Evolutionary conservation across 2,329 filamentous ascomycete genomes (phyloP).

Genomic region (Pyrenochaeta sp.): DNA sequence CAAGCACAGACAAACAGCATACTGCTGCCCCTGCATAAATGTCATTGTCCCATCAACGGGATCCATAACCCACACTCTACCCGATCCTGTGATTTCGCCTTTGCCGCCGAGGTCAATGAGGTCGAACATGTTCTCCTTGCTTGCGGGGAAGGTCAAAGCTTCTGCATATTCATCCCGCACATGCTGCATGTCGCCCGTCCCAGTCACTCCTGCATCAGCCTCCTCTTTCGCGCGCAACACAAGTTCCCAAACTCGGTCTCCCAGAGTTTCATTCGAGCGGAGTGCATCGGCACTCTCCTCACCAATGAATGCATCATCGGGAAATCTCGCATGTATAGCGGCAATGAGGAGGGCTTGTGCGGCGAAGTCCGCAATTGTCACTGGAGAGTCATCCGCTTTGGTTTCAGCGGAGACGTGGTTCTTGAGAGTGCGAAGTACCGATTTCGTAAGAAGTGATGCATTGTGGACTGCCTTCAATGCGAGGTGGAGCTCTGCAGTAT

Average conservation of each 20-base stretch:
- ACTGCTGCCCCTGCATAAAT: conserved; percentile 69
- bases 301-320: conserved; percentile 66
- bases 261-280: conserved; percentile 58
- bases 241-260: conserved; percentile 65
- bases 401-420: conserved; percentile 59
- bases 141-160: conserved; percentile 47
- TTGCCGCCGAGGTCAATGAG: conserved; percentile 69
- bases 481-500: conserved; percentile 39
- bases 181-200: conserved; percentile 31
- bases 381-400: conserved; percentile 67
- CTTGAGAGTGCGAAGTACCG: conserved; percentile 58
- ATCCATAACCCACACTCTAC: conserved; percentile 68
- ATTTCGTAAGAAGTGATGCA: conserved; percentile 66
- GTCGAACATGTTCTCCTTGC: conserved; percentile 66
- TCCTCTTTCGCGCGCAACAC: conserved; percentile 50
- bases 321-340: conserved; percentile 63
- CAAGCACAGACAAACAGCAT: conserved; percentile 68
- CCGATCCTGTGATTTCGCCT: conserved; percentile 56
- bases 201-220: conserved; percentile 33
- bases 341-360: conserved; percentile 69
- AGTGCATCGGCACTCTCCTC: conserved; percentile 67
- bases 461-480: conserved; percentile 59
- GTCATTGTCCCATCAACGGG: conserved; percentile 71
- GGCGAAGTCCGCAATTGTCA: conserved; percentile 71
- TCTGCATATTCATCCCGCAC: conserved; percentile 10